phyloP scores from a whole-genome alignment of 2,329 filamentous ascomycete species.

The Colletotrichum sp. region DNA sequence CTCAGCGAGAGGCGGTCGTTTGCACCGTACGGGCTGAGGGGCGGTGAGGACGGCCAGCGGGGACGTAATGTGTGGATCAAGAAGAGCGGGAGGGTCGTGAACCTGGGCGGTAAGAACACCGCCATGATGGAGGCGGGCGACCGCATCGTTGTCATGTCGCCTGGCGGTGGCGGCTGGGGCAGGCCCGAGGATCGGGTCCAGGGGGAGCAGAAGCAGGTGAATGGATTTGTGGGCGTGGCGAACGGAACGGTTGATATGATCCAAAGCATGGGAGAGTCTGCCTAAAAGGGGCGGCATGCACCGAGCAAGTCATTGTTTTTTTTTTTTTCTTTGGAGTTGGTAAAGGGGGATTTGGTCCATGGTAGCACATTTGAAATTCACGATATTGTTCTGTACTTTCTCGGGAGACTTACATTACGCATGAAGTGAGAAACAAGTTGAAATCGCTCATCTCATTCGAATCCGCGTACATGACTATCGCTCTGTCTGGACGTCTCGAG shows the following conservation, averaged over 20 bases:
- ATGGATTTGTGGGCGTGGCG: slow-evolving; percentile 7
- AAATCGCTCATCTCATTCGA: neutral
- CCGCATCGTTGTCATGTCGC: slow-evolving; percentile 65
- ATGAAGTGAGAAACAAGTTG: neutral
- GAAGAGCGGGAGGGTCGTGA: slow-evolving; percentile 46
- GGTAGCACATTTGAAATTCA: neutral
- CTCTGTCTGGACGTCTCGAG: neutral
- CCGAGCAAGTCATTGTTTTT: neutral
- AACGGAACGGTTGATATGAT: slow-evolving; percentile 18
- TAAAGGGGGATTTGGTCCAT: neutral
- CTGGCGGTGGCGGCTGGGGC: slow-evolving; percentile 67
- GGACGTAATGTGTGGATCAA: slow-evolving; percentile 74
- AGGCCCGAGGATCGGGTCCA: neutral
- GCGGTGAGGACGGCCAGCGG: slow-evolving; percentile 70
- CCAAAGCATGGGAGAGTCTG: slow-evolving; percentile 17
- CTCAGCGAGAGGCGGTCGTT: slow-evolving; percentile 73
- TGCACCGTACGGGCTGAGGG: slow-evolving; percentile 73
- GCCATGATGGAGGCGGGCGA: slow-evolving; percentile 65
- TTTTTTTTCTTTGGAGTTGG: neutral
- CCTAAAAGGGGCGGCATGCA: neutral
- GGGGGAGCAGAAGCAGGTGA: neutral
- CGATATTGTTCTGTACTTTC: neutral
- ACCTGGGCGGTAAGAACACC: slow-evolving; percentile 65
- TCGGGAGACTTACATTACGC: neutral
- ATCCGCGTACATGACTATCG: neutral